Evolutionary conservation across 2,329 filamentous ascomycete species (phyloP).

Genomic region (Sphaceloma murrayae): DNA sequence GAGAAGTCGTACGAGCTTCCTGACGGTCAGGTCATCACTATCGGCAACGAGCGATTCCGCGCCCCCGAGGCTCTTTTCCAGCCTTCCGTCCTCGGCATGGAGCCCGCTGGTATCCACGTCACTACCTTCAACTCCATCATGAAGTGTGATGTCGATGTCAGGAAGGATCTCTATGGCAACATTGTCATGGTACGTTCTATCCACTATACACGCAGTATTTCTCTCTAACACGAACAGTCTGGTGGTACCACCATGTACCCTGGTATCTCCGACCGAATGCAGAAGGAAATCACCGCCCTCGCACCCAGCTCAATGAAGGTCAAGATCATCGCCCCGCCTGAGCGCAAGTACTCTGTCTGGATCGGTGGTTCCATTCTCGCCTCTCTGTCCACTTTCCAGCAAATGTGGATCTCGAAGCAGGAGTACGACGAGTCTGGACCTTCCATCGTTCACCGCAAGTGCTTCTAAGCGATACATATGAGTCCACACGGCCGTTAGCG

Average conservation of each 20-base stretch:
- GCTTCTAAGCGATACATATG: conserved; percentile 67
- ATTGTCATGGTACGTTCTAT: conserved; percentile 87
- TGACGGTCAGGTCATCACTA: conserved; percentile 99
- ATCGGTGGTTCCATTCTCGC: conserved; percentile 99
- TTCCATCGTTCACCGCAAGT: conserved; percentile 99
- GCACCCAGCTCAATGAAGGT: conserved; percentile 99
- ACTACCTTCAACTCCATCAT: conserved; percentile 99
- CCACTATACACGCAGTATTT: conserved; percentile 12
- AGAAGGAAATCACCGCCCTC: conserved; percentile 99
- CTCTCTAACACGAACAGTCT: conserved; percentile 51
- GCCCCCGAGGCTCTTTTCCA: conserved; percentile 99
- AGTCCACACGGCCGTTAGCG: conserved; percentile 11
- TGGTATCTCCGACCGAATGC: conserved; percentile 99
- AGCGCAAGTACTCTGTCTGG: conserved; percentile 99
- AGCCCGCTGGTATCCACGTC: conserved; percentile 97
- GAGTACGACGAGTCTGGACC: conserved; percentile 99
- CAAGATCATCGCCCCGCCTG: conserved; percentile 99
- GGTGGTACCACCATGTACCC: conserved; percentile 99
- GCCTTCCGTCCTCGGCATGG: conserved; percentile 94
- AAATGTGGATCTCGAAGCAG: conserved; percentile 99
- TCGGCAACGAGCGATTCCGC: conserved; percentile 99
- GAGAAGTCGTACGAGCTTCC: conserved; percentile 99
- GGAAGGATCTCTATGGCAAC: conserved; percentile 99
- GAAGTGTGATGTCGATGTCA: conserved; percentile 99
- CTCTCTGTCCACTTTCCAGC: conserved; percentile 99